phyloP scores from a whole-genome alignment of 768 basidiomycete species.

The Mycena olivaceomarginata region DNA sequence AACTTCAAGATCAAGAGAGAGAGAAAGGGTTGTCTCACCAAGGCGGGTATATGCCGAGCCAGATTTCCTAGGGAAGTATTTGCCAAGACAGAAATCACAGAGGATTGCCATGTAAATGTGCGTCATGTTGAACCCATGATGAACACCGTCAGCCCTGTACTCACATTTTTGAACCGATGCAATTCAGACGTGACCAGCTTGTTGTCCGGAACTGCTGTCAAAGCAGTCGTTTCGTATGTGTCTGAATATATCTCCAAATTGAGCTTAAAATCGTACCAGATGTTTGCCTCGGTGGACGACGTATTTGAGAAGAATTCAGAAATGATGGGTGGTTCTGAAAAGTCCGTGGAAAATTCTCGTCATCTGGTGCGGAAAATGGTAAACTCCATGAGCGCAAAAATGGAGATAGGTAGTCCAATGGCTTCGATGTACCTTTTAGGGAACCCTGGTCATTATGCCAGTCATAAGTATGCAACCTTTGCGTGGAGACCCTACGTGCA shows the following conservation, averaged over 20 bases:
- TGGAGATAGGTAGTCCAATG: constrained; percentile 13
- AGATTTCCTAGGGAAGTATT: not conserved
- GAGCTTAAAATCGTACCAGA: not conserved
- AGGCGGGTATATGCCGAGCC: not conserved
- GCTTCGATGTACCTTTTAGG: not conserved
- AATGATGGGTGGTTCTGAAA: not conserved
- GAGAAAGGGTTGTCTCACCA: not conserved
- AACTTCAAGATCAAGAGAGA: not conserved
- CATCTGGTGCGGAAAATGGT: constrained; percentile 9
- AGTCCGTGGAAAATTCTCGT: not conserved
- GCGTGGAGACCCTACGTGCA: not conserved
- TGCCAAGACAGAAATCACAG: no score
- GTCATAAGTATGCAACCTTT: not conserved
- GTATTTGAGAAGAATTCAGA: not conserved
- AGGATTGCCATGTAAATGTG: not conserved
- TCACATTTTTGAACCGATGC: not conserved
- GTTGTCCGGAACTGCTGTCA: not conserved
- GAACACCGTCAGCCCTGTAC: not conserved
- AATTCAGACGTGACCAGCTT: constrained; percentile 6
- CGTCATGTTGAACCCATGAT: not conserved
- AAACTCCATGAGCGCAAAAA: not conserved
- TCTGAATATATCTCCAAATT: constrained; percentile 3
- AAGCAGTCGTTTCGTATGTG: constrained; percentile 4
- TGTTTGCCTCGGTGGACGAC: not conserved
- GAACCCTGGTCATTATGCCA: not conserved